Base-by-base conservation (phyloP, 345 rosid genomes). In the Syzygium jambos region DNA sequence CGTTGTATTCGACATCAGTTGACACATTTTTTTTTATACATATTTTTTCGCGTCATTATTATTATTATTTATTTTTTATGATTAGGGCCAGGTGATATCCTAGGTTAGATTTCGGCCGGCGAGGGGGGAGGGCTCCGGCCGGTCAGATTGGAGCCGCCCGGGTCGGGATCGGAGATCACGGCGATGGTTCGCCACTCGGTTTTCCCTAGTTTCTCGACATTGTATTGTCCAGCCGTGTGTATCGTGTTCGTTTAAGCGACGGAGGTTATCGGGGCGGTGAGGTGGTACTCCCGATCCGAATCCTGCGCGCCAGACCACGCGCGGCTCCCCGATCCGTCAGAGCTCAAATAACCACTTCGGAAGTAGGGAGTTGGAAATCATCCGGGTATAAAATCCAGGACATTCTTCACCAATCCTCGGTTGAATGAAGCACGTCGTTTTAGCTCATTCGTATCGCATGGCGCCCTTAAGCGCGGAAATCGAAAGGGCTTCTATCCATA, bases 271-370 rank as follows among this genome's bases (percentile, higher is more conserved):
- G 6, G 0, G 12, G 46, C 5, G 3, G 6, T 10, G 1, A 34
- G 23, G 23, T 17, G 3, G 23, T 10, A 17, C 8, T 16, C 6
- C 5, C 0, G 1, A 15, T 68, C 2, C 46, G 19, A 68, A 34
- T 0, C 46, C 17, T 2, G 23, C 1, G 2, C 1, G 0, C 13
- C 38, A 4, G 46, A 34, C 11, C 34, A 5, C 2, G 0, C 23
- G 4, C 1, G 7, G 49, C 2, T 68, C 13, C 23, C 3, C 0
- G 0, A 68, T 68, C 0, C 4, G 11, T 68, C 14, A 9, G 0
- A 68, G 46, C 46, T 0, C 6, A 8, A 17, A 6, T 65, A 3
- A 16, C 6, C 22, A 16, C 3, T 4, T 65, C 0, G 2, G 1
- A 65, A 15, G 10, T 0, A 4, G 7, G 23, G 46, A 0, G 0